Evolutionary conservation across 306 rosid species (phyloP).

Genomic region (Trichosanthes cucumerina): DNA sequence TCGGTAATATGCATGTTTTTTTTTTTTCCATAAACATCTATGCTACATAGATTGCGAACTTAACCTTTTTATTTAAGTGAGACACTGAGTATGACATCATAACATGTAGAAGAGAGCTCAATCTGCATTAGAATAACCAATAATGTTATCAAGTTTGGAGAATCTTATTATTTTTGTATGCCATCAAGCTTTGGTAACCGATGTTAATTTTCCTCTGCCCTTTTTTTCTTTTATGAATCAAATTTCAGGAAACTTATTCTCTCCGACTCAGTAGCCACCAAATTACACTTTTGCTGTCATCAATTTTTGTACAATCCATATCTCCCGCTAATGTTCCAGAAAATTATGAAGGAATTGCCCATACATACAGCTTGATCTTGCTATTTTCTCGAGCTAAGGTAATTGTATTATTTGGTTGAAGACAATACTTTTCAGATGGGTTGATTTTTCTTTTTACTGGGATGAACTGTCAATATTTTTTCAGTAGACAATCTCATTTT

Average conservation of each 20-base stretch:
- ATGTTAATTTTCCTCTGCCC: slow-evolving; percentile 3
- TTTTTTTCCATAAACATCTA: not conserved
- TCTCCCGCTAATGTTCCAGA: slow-evolving; percentile 72
- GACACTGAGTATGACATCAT: not conserved
- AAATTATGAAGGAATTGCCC: slow-evolving; percentile 89
- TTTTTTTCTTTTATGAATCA: slow-evolving; percentile 7
- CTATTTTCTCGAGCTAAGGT: slow-evolving; percentile 83
- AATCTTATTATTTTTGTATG: not conserved
- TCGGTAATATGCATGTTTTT: not conserved
- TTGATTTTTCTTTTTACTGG: slow-evolving; percentile 10
- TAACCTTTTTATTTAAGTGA: not conserved
- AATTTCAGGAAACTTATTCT: slow-evolving; percentile 41
- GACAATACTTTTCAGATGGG: not conserved
- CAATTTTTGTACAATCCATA: slow-evolving; percentile 71
- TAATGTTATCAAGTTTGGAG: not conserved
- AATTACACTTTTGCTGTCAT: slow-evolving; percentile 59
- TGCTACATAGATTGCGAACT: not conserved
- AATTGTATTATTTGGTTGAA: slow-evolving; percentile 1
- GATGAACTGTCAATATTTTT: not conserved
- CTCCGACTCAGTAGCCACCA: slow-evolving; percentile 72
- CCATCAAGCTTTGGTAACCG: not conserved
- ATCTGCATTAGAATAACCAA: not conserved
- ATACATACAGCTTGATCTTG: slow-evolving; percentile 64
- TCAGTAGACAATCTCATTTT: not conserved
- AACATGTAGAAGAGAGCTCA: not conserved